These are phyloP conservation scores for Xylaria digitata DNA, from an alignment of 2,329 filamentous ascomycete species.

Conservation along the genomic window DNA sequence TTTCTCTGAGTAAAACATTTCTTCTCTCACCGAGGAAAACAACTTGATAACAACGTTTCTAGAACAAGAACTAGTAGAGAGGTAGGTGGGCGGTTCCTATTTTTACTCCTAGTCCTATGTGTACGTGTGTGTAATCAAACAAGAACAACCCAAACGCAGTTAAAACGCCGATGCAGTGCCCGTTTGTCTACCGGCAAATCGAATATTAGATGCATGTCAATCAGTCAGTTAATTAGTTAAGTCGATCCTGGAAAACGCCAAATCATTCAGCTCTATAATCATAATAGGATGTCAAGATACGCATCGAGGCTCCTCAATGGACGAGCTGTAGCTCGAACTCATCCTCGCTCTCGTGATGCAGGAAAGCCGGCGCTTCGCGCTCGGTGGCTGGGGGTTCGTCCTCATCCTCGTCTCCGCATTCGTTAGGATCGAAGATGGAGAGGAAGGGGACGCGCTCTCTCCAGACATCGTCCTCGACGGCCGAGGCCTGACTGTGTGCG, in stretches of 20 bases:
- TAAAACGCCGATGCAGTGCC: conserved; percentile 22
- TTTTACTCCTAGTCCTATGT: too few species aligned
- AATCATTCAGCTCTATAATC: not conserved
- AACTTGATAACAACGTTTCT: not conserved
- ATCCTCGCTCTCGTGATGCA: conserved; percentile 57
- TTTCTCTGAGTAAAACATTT: not conserved
- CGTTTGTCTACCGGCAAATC: not conserved
- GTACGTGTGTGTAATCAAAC: conserved; percentile 6
- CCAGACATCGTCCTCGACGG: conserved; percentile 51
- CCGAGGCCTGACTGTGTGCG: conserved; percentile 48
- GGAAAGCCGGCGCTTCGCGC: conserved; percentile 47
- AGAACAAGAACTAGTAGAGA: too few species aligned
- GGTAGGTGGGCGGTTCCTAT: not conserved
- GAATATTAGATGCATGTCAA: not conserved
- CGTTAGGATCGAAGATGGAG: conserved; percentile 65
- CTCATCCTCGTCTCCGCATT: conserved; percentile 51
- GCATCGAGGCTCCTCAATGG: conserved; percentile 31
- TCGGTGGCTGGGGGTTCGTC: conserved; percentile 49
- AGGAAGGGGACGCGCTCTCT: conserved; percentile 63
- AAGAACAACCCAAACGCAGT: not conserved
- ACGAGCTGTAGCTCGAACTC: conserved; percentile 66
- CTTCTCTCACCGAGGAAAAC: not conserved
- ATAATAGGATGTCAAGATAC: conserved; percentile 9
- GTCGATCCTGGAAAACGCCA: conserved; percentile 8
- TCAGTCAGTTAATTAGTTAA: not conserved